phyloP scores from a whole-genome alignment of 371 early-diverging fungal genomes.

The Mucor plumbeus region DNA sequence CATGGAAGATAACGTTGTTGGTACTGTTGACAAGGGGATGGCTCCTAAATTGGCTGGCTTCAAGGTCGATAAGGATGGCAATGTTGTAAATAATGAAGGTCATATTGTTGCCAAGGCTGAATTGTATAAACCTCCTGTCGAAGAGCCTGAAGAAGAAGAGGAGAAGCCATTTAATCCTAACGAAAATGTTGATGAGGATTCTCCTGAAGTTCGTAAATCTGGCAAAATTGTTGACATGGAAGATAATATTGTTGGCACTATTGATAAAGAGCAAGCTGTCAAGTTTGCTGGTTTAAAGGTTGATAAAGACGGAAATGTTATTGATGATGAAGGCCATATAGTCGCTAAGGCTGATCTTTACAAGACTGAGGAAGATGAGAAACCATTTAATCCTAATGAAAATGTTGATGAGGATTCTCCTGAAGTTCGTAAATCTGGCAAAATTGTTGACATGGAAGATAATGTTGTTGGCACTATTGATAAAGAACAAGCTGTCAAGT shows the following conservation, averaged over 20 bases:
- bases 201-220: constrained; percentile 33
- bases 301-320: constrained; percentile 25
- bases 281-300: constrained; percentile 31
- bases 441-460: constrained; percentile 27
- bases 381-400: constrained; percentile 20
- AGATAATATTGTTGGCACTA: constrained; percentile 30
- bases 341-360: constrained; percentile 29
- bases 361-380: constrained; percentile 14
- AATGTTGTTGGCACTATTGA: constrained; percentile 29
- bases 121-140: constrained; percentile 3
- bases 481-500: constrained; percentile 17
- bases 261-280: constrained; percentile 18
- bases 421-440: constrained; percentile 34
- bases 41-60: constrained; percentile 21
- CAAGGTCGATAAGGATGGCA: constrained; percentile 23
- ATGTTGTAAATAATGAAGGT: constrained; percentile 20
- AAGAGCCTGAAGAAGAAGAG: constrained; percentile 7
- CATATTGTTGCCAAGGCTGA: constrained; percentile 16
- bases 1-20: constrained; percentile 21
- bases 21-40: constrained; percentile 17
- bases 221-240: constrained; percentile 29
- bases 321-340: constrained; percentile 27
- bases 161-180: constrained; percentile 26
- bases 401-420: constrained; percentile 26
- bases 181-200: constrained; percentile 21